phyloP scores from a whole-genome alignment of 2,329 filamentous ascomycete species.

The Ascochyta lentis region DNA sequence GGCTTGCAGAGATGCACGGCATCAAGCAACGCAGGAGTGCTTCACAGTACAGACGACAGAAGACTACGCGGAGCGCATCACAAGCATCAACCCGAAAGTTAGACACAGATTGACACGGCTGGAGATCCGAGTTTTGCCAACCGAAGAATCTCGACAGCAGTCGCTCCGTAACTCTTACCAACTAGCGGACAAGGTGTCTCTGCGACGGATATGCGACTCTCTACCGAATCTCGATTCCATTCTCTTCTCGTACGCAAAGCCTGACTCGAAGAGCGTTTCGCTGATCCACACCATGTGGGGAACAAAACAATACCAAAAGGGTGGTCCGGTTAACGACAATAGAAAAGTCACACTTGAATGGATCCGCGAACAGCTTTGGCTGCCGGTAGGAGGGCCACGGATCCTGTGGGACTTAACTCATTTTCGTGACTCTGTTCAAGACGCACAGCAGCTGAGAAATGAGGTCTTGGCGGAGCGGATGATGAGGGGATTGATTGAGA shows the following conservation, averaged over 20 bases:
- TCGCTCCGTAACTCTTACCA: neutral
- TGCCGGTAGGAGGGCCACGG: neutral
- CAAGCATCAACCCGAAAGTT: slow-evolving; percentile 13
- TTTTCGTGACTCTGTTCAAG: neutral
- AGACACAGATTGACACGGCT: slow-evolving; percentile 20
- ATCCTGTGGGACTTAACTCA: slow-evolving; percentile 10
- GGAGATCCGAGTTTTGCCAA: slow-evolving; percentile 21
- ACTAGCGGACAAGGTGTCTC: neutral
- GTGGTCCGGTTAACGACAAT: neutral
- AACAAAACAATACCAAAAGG: neutral
- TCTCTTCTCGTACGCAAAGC: slow-evolving; percentile 7
- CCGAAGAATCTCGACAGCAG: slow-evolving; percentile 2
- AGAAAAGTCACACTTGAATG: slow-evolving; percentile 1
- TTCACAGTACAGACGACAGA: neutral
- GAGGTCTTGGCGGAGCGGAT: neutral
- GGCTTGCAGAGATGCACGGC: neutral
- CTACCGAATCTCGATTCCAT: slow-evolving; percentile 16
- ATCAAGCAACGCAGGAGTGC: slow-evolving; percentile 1
- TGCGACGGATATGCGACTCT: slow-evolving; percentile 16
- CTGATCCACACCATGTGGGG: neutral
- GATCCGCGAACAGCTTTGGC: neutral
- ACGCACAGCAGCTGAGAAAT: neutral
- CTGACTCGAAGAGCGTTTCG: neutral
- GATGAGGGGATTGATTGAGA: neutral
- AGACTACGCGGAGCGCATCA: slow-evolving; percentile 12